A percentile compares a stretch with the other conserved stretches of the same genome.
Conservation (phyloP, 176 grass and related monocot genomes). For the Musa itinerans region DNA sequence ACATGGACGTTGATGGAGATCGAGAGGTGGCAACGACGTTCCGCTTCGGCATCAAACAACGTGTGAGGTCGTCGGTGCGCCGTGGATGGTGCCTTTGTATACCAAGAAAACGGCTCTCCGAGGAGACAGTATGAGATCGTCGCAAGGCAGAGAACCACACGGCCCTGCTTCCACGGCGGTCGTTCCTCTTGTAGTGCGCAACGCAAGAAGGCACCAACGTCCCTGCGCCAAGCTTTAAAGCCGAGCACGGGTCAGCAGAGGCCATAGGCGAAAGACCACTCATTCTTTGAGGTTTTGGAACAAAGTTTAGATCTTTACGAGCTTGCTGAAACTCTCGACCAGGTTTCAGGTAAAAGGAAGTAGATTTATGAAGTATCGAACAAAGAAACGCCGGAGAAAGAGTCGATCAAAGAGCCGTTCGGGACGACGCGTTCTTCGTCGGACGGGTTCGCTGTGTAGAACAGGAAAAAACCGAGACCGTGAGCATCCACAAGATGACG, state of each 20-base stretch:
- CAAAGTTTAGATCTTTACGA: background rate
- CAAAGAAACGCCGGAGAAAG: background rate
- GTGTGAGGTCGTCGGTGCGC: constrained; percentile 9
- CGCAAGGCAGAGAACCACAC: constrained; percentile 25
- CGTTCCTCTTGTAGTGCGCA: constrained; percentile 23
- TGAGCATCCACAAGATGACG: background rate
- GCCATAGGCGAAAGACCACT: background rate
- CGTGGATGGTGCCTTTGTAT: constrained; percentile 18
- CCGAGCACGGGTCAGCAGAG: constrained; percentile 14
- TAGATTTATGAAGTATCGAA: background rate
- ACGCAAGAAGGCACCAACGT: constrained; percentile 11
- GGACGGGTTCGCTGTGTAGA: background rate
- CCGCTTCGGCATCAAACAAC: background rate
- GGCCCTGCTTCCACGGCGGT: constrained; percentile 17
- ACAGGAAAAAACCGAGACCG: background rate
- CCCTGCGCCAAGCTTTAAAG: constrained; percentile 36
- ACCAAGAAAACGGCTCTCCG: constrained; percentile 44
- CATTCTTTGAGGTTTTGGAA: background rate
- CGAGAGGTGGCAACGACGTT: constrained; percentile 6
- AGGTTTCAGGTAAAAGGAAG: background rate
- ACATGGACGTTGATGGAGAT: constrained; percentile 41
- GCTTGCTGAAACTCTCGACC: background rate
- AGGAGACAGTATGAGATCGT: constrained; percentile 19
- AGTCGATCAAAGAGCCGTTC: background rate
- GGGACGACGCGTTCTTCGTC: background rate